Conservation (phyloP, 495 filamentous ascomycete genomes). For the Tuber magnatum region DNA sequence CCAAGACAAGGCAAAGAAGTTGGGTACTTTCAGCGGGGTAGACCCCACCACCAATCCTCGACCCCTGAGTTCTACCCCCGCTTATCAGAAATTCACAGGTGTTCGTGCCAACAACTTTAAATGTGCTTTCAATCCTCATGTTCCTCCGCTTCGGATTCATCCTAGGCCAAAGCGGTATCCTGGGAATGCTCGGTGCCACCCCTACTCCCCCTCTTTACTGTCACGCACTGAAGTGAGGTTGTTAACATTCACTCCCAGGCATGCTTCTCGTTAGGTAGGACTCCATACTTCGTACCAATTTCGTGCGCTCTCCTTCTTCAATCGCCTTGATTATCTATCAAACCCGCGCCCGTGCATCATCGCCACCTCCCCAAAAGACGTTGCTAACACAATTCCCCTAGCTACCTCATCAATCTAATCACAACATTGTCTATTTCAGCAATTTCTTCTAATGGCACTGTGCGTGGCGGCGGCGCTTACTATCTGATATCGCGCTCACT, state of each 20-base stretch:
- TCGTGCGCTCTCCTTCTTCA: background rate
- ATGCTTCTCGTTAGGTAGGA: conserved; percentile 58
- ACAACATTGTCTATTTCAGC: conserved; percentile 82
- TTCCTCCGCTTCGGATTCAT: conserved; percentile 48
- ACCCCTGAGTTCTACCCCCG: background rate
- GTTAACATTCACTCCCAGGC: conserved; percentile 45
- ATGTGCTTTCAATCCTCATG: conserved; percentile 90
- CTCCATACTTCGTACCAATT: background rate
- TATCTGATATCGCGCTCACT: conserved; percentile 81
- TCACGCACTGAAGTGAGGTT: background rate
- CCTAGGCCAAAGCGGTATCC: conserved; percentile 62
- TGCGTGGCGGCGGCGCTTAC: conserved; percentile 80
- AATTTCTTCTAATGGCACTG: conserved; percentile 83
- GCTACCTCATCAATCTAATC: conserved; percentile 68
- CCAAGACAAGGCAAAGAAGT: conserved; percentile 30
- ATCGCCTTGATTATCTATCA: background rate
- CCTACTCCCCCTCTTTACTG: background rate
- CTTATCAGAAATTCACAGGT: conserved; percentile 44
- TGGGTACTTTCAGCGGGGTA: conserved; percentile 41
- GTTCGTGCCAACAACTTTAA: conserved; percentile 77
- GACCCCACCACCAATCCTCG: background rate
- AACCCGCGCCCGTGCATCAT: background rate
- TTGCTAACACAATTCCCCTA: background rate
- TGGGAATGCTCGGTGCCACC: conserved; percentile 67
- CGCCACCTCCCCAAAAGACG: background rate